Evolutionary conservation across 2,329 filamentous ascomycete species (phyloP).

Genomic region (Xylariaceae sp.): DNA sequence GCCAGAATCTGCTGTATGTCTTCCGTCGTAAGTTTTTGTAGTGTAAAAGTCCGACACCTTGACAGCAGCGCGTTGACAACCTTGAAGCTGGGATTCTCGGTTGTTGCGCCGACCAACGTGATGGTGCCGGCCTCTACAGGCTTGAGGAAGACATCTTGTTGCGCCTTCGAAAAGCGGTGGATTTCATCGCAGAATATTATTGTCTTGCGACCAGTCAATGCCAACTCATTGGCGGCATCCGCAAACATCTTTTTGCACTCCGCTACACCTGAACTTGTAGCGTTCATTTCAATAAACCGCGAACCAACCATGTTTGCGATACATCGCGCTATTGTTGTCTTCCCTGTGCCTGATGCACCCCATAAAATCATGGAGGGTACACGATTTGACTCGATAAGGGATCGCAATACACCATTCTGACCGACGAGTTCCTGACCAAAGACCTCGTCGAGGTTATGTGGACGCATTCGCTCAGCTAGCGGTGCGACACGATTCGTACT

Average conservation of each 20-base stretch:
- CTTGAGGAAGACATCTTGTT: conserved; percentile 93
- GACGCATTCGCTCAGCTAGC: conserved; percentile 92
- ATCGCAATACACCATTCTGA: conserved; percentile 79
- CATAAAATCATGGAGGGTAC: conserved; percentile 97
- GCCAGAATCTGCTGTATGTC: conserved; percentile 76
- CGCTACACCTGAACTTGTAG: conserved; percentile 82
- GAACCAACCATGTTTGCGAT: conserved; percentile 83
- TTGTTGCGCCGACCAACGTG: conserved; percentile 92
- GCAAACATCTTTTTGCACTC: conserved; percentile 93
- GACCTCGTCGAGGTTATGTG: conserved; percentile 81
- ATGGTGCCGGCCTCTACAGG: conserved; percentile 91
- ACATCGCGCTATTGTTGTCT: conserved; percentile 90
- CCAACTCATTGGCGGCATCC: conserved; percentile 80
- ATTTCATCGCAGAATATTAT: conserved; percentile 99
- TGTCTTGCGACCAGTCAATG: conserved; percentile 84
- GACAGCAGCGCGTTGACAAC: conserved; percentile 87
- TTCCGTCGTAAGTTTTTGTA: conserved; percentile 74
- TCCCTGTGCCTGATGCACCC: conserved; percentile 81
- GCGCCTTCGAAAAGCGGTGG: conserved; percentile 86
- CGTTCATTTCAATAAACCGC: conserved; percentile 95
- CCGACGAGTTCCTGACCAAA: conserved; percentile 93
- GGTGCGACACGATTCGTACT: conserved; percentile 78
- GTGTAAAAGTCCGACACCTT: conserved; percentile 87
- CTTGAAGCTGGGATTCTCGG: conserved; percentile 96
- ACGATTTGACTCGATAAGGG: conserved; percentile 82